phyloP scores from a whole-genome alignment of 176 grass and related monocot species.

The Urochloa ruziziensis region DNA sequence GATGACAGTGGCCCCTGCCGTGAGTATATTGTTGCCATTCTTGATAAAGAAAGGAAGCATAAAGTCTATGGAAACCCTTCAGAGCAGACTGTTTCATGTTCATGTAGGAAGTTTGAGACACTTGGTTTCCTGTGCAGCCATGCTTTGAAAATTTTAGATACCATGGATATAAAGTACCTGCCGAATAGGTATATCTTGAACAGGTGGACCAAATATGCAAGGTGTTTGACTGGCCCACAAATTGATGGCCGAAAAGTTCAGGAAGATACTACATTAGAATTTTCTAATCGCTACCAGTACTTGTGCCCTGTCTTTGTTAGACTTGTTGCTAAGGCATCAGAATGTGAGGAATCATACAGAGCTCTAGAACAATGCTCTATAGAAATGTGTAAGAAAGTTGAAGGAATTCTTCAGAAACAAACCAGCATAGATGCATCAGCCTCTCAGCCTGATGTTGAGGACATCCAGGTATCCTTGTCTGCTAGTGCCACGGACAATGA shows the following conservation, averaged over 20 bases:
- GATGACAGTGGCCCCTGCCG: constrained; percentile 37
- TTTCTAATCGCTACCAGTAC: constrained; percentile 57
- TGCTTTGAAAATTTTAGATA: constrained; percentile 67
- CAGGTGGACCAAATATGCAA: constrained; percentile 57
- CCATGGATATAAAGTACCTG: constrained; percentile 69
- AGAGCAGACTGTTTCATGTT: constrained; percentile 55
- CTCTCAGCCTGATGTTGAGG: constrained; percentile 36
- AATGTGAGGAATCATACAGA: constrained; percentile 57
- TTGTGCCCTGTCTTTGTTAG: constrained; percentile 53
- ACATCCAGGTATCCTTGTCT: constrained; percentile 44
- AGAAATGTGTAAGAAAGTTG: constrained; percentile 48
- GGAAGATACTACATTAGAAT: too few species aligned
- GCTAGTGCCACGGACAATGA: constrained; percentile 24
- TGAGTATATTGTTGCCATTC: constrained; percentile 59
- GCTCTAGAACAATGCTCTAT: constrained; percentile 49
- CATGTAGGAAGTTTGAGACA: constrained; percentile 64
- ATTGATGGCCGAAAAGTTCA: constrained; percentile 32
- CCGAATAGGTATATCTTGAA: constrained; percentile 57
- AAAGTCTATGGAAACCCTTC: constrained; percentile 56
- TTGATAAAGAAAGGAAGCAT: constrained; percentile 44
- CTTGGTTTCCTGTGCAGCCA: constrained; percentile 64
- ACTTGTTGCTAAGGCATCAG: constrained; percentile 56
- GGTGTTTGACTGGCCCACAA: constrained; percentile 24
- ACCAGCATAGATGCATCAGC: constrained; percentile 43
- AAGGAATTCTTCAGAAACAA: constrained; percentile 57